Evolutionary conservation across 352 stramenopile species (phyloP).

Genomic region (Phytophthora ohioensis): DNA sequence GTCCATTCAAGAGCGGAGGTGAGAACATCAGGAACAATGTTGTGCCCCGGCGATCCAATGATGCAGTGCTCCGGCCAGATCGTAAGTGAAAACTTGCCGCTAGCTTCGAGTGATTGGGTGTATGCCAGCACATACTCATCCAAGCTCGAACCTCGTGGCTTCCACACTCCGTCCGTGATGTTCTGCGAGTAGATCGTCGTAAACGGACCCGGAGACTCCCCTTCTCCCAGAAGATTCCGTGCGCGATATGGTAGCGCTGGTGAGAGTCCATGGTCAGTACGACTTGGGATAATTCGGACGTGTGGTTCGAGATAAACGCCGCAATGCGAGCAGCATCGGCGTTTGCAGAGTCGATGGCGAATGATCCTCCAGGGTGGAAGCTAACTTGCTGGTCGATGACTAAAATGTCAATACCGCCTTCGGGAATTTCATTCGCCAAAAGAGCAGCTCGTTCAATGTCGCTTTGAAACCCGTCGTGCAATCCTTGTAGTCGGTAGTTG

Average conservation of each 20-base stretch:
- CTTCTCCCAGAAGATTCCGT: conserved; percentile 94
- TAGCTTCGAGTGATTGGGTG: conserved; percentile 81
- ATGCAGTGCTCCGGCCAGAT: conserved; percentile 98
- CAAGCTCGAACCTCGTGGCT: conserved; percentile 60
- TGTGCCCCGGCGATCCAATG: conserved; percentile 89
- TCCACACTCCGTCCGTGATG: conserved; percentile 64
- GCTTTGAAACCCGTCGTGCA: conserved; percentile 11
- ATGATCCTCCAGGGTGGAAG: conserved; percentile 94
- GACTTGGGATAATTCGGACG: conserved; percentile 71
- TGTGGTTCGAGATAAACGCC: conserved; percentile 79
- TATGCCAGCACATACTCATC: conserved; percentile 91
- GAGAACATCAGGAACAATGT: conserved; percentile 82
- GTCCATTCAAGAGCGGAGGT: conserved; percentile 86
- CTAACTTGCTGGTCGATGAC: conserved; percentile 95
- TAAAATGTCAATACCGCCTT: conserved; percentile 73
- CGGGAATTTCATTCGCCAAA: conserved; percentile 36
- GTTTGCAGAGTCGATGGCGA: conserved; percentile 92
- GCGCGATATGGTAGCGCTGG: conserved; percentile 94
- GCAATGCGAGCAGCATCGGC: conserved; percentile 90
- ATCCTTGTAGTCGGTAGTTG: conserved; percentile 4
- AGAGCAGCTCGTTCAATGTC: conserved; percentile 38
- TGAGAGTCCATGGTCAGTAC: conserved; percentile 96
- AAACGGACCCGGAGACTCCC: conserved; percentile 86
- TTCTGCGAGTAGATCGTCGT: conserved; percentile 91
- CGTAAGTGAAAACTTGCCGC: conserved; percentile 88